Base-by-base conservation (phyloP, 805 yeast species). In the Saturnispora besseyi region DNA sequence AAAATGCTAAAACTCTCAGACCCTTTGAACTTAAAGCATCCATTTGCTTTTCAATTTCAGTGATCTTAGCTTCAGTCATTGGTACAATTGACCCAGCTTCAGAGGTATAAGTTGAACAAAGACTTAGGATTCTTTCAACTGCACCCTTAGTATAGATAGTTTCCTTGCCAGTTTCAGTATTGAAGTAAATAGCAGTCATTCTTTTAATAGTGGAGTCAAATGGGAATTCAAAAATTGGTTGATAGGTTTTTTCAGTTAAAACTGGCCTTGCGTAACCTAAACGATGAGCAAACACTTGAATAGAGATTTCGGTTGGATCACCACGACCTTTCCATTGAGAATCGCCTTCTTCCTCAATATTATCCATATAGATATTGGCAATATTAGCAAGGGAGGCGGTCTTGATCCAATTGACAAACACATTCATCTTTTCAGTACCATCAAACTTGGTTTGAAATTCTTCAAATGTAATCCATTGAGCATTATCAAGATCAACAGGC, bases 241-340 rank as follows among this genome's bases (percentile, higher is more conserved):
- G 59, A 53, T 62, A 72, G 2, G 57, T 60, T 31, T 68, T 75
- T 30, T 72, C 71, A 11, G 74, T 69, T 54, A 74, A 61, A 9
- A 56, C 57, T 12, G 69, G 68, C 58, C 85, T 73, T 22, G 75
- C 73, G 53, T 66, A 70, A 30, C 73, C 74, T 53, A 82, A 67
- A 58, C 89, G 76, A 11, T 80, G 67, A 22, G 82, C 76, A 60
- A 84, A 85, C 0, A 87, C 91, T 60, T 86, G 91, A 53, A 87
- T 82, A 3, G 96, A 95, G 59, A 84, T 81, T 67, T 87, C 96
- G 3, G 96, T 87, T 40, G 96, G 91, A 62, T 87, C 96, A 52
- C 96, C 96, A 61, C 81, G 82, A 9, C 88, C 89, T 57, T 76
- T 78, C 95, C 95, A 87, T 9, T 63, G 65, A 4, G 58, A 62